Conservation (phyloP, 768 basidiomycete genomes). For the Rhizopogon roseolus region DNA sequence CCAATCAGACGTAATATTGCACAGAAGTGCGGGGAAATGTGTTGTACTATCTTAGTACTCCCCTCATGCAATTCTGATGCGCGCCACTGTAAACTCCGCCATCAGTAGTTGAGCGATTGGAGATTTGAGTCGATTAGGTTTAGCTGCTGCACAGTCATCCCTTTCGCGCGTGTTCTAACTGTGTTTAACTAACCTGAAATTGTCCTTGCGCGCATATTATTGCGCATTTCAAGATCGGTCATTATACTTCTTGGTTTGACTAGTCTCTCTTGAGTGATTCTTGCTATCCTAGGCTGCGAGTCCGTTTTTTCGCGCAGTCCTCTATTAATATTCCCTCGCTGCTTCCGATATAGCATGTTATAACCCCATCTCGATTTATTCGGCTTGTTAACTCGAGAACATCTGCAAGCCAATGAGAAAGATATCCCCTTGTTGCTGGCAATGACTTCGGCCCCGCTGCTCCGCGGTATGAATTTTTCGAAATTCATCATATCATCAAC, state of each 20-base stretch:
- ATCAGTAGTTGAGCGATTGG: not conserved
- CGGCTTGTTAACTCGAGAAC: not conserved
- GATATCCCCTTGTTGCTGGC: conserved; percentile 15
- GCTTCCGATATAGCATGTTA: too few species aligned
- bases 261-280: not conserved
- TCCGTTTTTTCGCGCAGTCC: not conserved
- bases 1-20: too few species aligned
- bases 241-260: not conserved
- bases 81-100: not conserved
- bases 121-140: not conserved
- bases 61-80: not conserved
- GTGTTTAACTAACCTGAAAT: not conserved
- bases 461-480: conserved; percentile 46
- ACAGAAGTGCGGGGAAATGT: not conserved
- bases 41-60: not conserved
- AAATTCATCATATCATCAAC: conserved; percentile 53
- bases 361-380: not conserved
- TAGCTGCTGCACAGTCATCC: not conserved
- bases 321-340: not conserved
- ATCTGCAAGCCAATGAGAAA: not conserved
- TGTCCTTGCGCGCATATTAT: not conserved
- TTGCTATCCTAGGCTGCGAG: not conserved
- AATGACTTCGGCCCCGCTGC: conserved; percentile 45
- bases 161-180: too few species aligned
- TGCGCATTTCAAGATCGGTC: not conserved